phyloP scores from a whole-genome alignment of 1,284 basidiomycete genomes.

The Earliella scabrosa region DNA sequence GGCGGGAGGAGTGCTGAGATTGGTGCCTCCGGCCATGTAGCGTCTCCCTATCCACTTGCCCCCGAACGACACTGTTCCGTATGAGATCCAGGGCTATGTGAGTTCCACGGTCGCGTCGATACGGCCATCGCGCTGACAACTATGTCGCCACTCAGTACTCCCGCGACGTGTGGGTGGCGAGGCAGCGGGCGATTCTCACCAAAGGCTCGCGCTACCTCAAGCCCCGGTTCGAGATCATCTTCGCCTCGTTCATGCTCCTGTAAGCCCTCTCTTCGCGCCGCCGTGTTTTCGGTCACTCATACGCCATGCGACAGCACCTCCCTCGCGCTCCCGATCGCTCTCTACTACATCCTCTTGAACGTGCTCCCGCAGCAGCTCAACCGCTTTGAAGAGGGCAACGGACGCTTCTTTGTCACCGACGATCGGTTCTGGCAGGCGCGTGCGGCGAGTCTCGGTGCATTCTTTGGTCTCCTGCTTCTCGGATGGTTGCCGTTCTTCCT shows the following conservation, averaged over 20 bases:
- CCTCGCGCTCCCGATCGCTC: constrained; percentile 45
- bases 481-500: constrained; percentile 48
- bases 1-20: not conserved
- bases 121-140: not conserved
- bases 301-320: constrained; percentile 36
- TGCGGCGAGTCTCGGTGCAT: constrained; percentile 41
- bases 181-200: constrained; percentile 44
- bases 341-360: constrained; percentile 43
- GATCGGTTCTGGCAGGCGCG: constrained; percentile 41
- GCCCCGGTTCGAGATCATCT: constrained; percentile 50
- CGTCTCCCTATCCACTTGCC: constrained; percentile 28
- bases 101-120: constrained; percentile 12
- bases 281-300: not conserved
- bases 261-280: constrained; percentile 31
- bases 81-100: constrained; percentile 36
- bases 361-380: constrained; percentile 29
- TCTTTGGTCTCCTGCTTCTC: constrained; percentile 43
- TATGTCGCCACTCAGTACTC: constrained; percentile 39
- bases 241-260: constrained; percentile 45
- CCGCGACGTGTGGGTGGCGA: constrained; percentile 48
- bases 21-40: constrained; percentile 19
- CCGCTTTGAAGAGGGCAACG: constrained; percentile 12
- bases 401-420: constrained; percentile 17
- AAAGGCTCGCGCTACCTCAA: constrained; percentile 48
- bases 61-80: constrained; percentile 32